Evolutionary conservation across 371 early-diverging fungal genomes (phyloP), one percentile per base, ranked within the genome.

Genomic region (Mortierella sp.): DNA sequence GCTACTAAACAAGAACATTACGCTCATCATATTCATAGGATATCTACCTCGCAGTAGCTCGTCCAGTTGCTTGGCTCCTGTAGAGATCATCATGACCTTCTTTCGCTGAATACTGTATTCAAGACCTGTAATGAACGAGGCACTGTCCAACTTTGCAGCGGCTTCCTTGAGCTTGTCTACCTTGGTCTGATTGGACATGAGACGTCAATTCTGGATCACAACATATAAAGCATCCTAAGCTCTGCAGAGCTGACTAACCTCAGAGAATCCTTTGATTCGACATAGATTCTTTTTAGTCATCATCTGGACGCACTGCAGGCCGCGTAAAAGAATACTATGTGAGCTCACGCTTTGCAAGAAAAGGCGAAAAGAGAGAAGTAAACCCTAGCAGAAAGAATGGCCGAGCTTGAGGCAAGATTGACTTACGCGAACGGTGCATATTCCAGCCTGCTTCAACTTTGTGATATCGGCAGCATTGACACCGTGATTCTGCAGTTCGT

Each of bases 51-150:
- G 95, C 14, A 98, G 82, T 12, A 99, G 84, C 34, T 87, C 84
- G 76, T 98, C 98, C 24, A 99, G 82, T 62, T 95, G 95, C 55
- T 91, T 88, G 21, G 95, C 90, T 0, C 99, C 99, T 2, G 98
- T 98, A 1, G 92, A 89, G 12, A 98, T 89, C 32, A 82, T 86
- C 53, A 95, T 83, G 37, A 97, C 87, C 42, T 95, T 91, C 57
- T 83, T 76, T 70, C 99, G 87, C 57, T 92, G 91, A 34, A 86
- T 64, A 31, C 93, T 87, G 52, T 92, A 89, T 60, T 95, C 94
- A 24, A 92, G 85, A 0, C 96, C 99, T 2, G 98, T 93, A 15
- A 94, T 89, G 81, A 98, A 98, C 9, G 82, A 68, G 11, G 64
- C 59, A 24, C 21, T 73, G 73, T 82, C 65, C 17, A 83, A 66